Conservation (phyloP, 1,139 yeast genomes). For the Nakaseomyces kungkrabaensis region DNA sequence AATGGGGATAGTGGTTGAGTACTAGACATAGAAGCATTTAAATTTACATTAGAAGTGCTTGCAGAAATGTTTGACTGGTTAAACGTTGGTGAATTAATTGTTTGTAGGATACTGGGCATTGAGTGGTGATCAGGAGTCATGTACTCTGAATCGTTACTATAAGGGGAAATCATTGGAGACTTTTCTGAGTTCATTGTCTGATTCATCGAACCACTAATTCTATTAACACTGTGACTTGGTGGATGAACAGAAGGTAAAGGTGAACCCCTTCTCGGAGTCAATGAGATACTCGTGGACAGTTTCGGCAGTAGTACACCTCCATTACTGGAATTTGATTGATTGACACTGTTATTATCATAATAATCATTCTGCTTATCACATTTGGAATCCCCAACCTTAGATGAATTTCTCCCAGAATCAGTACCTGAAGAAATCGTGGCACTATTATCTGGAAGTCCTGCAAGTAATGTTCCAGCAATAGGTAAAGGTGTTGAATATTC, state of each 20-base stretch:
- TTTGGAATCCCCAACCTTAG: background rate
- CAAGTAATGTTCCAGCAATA: background rate
- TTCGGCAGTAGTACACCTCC: slow-evolving; percentile 12
- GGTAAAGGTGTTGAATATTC: slow-evolving; percentile 6
- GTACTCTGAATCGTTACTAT: slow-evolving; percentile 7
- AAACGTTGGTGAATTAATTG: slow-evolving; percentile 1
- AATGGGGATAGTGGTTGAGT: slow-evolving; percentile 72
- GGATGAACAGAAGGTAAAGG: slow-evolving; percentile 14
- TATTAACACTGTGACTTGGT: background rate
- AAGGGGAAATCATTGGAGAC: slow-evolving; percentile 28
- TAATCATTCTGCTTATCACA: background rate
- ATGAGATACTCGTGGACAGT: slow-evolving; percentile 20
- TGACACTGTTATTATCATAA: background rate
- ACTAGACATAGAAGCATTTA: slow-evolving; percentile 20
- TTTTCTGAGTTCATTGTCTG: slow-evolving; percentile 14
- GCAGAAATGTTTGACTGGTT: slow-evolving; percentile 1
- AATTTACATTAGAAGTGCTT: background rate
- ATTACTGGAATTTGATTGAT: slow-evolving; percentile 3
- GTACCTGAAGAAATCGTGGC: background rate
- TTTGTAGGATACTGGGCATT: background rate
- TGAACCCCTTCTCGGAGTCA: slow-evolving; percentile 29
- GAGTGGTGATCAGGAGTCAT: slow-evolving; percentile 1
- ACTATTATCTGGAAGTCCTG: background rate
- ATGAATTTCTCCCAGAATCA: background rate
- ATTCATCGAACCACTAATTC: slow-evolving; percentile 27